phyloP scores from a whole-genome alignment of 2,329 filamentous ascomycete species.

The Cercospora sp. region DNA sequence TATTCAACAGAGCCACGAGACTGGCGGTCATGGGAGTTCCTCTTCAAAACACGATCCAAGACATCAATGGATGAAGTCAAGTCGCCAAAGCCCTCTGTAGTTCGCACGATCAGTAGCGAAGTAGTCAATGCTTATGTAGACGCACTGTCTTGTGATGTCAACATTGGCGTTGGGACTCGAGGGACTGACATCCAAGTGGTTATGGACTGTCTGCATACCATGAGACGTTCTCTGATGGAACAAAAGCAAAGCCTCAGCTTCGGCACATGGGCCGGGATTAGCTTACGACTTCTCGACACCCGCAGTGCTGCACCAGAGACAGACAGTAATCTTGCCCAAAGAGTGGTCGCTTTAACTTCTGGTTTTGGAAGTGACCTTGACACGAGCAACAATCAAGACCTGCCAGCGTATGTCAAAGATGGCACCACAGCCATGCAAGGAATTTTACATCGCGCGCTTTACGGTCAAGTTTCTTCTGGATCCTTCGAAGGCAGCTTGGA shows the following conservation, averaged over 20 bases:
- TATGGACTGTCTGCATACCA: conserved; percentile 38
- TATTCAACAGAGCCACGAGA: conserved; percentile 26
- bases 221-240: conserved; percentile 23
- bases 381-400: conserved; percentile 38
- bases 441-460: conserved; percentile 46
- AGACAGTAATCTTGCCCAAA: conserved; percentile 47
- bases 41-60: conserved; percentile 33
- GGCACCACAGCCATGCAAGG: conserved; percentile 46
- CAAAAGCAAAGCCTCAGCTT: conserved; percentile 42
- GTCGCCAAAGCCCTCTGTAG: conserved; percentile 31
- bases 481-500: conserved; percentile 43
- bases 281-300: conserved; percentile 55
- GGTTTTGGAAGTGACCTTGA: conserved; percentile 45
- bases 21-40: conserved; percentile 37
- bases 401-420: conserved; percentile 47
- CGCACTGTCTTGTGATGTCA: conserved; percentile 50
- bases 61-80: conserved; percentile 25
- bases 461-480: conserved; percentile 42
- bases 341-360: conserved; percentile 41
- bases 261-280: conserved; percentile 47
- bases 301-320: conserved; percentile 48
- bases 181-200: conserved; percentile 41
- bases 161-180: conserved; percentile 45
- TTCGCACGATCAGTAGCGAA: conserved; percentile 58
- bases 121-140: conserved; percentile 58